Base-by-base conservation (phyloP, 352 stramenopile genomes). In the Pythium chondricola region DNA sequence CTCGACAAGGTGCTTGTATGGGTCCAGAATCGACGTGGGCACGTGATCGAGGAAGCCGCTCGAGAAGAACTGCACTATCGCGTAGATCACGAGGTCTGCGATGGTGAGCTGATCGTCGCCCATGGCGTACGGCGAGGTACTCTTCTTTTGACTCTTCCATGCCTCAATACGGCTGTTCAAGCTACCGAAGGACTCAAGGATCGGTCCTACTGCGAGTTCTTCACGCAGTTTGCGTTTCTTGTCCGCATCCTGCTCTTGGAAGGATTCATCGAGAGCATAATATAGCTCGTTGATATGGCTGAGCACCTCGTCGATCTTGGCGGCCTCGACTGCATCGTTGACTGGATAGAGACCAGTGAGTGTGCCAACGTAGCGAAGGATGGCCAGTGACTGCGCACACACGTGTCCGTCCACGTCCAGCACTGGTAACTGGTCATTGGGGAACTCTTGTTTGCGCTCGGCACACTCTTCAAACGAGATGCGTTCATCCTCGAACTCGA, bases 291-390 rank as follows among this genome's bases (percentile, higher is more conserved):
- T 42, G 27, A 75, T 48, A 38, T 80, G 65, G 20, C 41, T 46
- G 30, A 88, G 29, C 36, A 87, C 58, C 52, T 85, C 75, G 50
- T 58, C 50, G 41, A 58, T 36, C 10, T 30, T 25, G 2, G 31
- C 20, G 4, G 41, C 50, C 14, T 41, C n/a, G 9, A 58, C 3
- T 18, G 27, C 11, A 29, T 56, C 39, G 21, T 48, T 42, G 2
- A 18, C 14, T 27, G 50, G 50, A 22, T 58, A 58, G 6, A 73
- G 60, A n/a, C 58, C 56, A 9, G 57, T 53, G 31, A 89, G 52
- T 1, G 70, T 67, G 6, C 84, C 84, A 9, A 60, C 68, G 46
- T 73, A 92, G 11, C 78, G 69, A 43, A 92, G 56, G 17, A 89
- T 74, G 4, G 71, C 65, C 3, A 65, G 41, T 17, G 63, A 69